Percentiles rank a stretch among this genome's conserved stretches.
Conservation (phyloP, 495 filamentous ascomycete species). For the Trichoderma erinaceum region DNA sequence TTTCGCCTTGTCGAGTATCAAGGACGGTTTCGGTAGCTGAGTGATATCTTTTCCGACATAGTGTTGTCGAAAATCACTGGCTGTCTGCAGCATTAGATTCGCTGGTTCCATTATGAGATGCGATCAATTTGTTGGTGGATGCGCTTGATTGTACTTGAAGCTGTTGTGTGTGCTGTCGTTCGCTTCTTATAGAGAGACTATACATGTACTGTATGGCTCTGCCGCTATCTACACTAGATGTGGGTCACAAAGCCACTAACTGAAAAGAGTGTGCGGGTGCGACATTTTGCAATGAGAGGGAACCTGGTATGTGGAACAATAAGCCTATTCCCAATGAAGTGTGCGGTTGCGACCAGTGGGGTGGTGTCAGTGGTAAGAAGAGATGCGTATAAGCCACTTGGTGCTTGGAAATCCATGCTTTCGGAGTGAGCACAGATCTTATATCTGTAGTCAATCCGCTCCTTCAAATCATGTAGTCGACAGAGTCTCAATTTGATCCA, state of each 20-base stretch:
- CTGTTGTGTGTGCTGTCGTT: neutral
- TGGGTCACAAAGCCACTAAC: neutral
- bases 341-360: neutral
- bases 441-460: neutral
- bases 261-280: neutral
- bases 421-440: neutral
- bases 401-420: neutral
- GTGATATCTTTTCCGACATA: conserved; percentile 9
- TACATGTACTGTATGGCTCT: neutral
- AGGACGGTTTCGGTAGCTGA: conserved; percentile 5
- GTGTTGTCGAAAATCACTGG: neutral
- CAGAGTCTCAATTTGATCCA: neutral
- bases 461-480: neutral
- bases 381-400: neutral
- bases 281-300: neutral
- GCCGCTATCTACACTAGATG: neutral
- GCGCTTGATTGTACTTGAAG: neutral
- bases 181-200: neutral
- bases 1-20: conserved; percentile 8
- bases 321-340: neutral
- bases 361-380: neutral
- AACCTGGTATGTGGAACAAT: neutral
- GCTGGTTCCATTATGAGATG: neutral
- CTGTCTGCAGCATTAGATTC: neutral
- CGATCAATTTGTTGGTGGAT: neutral